Evolutionary conservation across 495 filamentous ascomycete species (phyloP).

Genomic region (Parachaetomium inaequale): DNA sequence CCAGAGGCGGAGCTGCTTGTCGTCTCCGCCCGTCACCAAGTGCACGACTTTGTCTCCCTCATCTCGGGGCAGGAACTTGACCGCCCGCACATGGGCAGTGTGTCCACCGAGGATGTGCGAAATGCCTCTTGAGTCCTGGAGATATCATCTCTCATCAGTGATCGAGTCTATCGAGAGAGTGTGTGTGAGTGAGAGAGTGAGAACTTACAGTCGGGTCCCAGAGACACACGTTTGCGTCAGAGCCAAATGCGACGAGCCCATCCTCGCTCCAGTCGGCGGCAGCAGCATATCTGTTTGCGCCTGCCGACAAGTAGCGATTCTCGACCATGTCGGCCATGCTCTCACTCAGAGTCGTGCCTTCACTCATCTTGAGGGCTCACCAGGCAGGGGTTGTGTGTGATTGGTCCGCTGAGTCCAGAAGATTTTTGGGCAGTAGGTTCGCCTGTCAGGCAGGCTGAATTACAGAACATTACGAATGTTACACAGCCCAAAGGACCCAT

Average conservation of each 20-base stretch:
- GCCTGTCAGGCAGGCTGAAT: background rate
- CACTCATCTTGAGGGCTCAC: conserved; percentile 9
- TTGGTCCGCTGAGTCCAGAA: conserved; percentile 2
- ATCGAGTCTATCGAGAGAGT: background rate
- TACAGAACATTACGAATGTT: background rate
- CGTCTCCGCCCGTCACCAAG: conserved; percentile 76
- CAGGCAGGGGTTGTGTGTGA: conserved; percentile 1
- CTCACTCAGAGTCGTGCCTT: conserved; percentile 2
- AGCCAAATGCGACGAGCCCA: conserved; percentile 81
- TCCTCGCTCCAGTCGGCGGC: conserved; percentile 84
- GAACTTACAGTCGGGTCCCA: conserved; percentile 79
- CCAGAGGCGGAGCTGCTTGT: conserved; percentile 79
- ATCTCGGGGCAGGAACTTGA: conserved; percentile 67
- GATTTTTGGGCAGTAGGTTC: conserved; percentile 1
- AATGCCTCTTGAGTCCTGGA: conserved; percentile 58
- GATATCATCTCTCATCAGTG: background rate
- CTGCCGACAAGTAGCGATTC: conserved; percentile 70
- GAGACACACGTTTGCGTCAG: conserved; percentile 80
- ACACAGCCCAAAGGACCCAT: background rate
- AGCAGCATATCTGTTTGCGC: conserved; percentile 84
- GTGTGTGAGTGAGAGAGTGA: too few relatives aligned
- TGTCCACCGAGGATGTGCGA: conserved; percentile 73
- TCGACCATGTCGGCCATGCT: conserved; percentile 26
- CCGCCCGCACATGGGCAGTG: conserved; percentile 73
- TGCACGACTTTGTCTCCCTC: conserved; percentile 46